These are phyloP conservation scores for Corymbia calophylla DNA, from an alignment of 441 rosid genomes.

Conservation along the genomic window DNA sequence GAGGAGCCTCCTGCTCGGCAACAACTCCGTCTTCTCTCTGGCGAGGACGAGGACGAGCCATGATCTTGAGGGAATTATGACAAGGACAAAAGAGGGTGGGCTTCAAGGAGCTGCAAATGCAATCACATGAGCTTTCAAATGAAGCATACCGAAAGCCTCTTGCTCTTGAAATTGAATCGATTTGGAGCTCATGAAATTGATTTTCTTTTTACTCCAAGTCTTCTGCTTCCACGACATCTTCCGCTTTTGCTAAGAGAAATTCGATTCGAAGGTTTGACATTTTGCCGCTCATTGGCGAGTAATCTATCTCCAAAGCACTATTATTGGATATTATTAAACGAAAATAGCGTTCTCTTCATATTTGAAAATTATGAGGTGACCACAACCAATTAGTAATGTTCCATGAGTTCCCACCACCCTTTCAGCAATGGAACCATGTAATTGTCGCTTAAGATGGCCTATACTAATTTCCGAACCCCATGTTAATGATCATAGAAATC, in stretches of 20 bases:
- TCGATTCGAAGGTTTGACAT: background rate
- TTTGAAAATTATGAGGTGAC: background rate
- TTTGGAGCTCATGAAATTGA: background rate
- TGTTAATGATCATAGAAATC: background rate
- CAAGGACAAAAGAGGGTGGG: background rate
- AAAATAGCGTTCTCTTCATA: background rate
- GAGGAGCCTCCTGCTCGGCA: background rate
- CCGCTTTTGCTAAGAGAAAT: background rate
- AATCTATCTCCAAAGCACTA: too few species aligned
- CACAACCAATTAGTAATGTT: background rate
- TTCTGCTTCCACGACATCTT: background rate
- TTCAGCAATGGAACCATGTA: fast-evolving
- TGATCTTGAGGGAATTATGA: background rate
- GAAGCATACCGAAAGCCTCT: background rate
- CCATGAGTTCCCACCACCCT: background rate
- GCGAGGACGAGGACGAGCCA: background rate
- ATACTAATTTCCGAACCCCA: background rate
- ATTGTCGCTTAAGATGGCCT: fast-evolving
- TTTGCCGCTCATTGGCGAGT: fast-evolving
- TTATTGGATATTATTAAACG: too few species aligned
- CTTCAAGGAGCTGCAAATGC: background rate
- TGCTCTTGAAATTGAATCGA: background rate
- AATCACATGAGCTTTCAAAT: background rate
- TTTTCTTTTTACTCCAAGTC: background rate
- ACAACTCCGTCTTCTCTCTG: background rate